Base-by-base conservation (phyloP, 139 green algal species). In the Chlamydomonas applanata region DNA sequence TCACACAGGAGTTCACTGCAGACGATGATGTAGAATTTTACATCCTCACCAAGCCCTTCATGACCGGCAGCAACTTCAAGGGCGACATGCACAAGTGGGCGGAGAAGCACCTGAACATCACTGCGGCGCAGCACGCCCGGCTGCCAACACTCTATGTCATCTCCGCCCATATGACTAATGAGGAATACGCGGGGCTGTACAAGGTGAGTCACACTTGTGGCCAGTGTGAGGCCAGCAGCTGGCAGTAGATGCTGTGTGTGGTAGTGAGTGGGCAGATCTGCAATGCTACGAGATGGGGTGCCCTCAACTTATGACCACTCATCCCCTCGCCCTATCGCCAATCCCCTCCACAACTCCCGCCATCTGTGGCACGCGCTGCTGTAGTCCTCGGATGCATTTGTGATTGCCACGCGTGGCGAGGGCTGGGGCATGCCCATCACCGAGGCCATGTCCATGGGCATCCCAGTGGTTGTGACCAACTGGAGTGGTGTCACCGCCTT, bases 381-480 rank as follows among this genome's bases (percentile, higher is more conserved):
- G 40, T 11, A 49, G 40, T 49, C 40, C 40, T 7, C 40, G 7
- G 40, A 49, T 11, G 40, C 40, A 49, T 49, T 49, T 49, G 40
- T 49, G 40, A 49, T 49, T 49, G 40, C 40, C 7, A 49, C 40
- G 11, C 40, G 40, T 49, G 40, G 53, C n/a, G 53, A 61, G 53
- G 89, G 90, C 33, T 94, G 90, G 90, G 90, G 88, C 4, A 84
- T 91, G 54, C 90, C 89, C 0, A 76, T 89, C 62, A 79, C 87
- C 36, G 88, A 95, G 77, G 90, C 88, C 24, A 92, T 93, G 87
- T 68, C 76, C 62, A 92, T 92, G 89, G 80, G 45, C 0, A 74
- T 92, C 32, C 88, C 87, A 2, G 83, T 91, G 19, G 82, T 94
- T 3, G 69, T 77, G 3, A 94, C 89, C 29, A 93, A 93, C 69